Base-by-base conservation (phyloP, 345 rosid genomes). In the Xanthoceras sorbifolium region DNA sequence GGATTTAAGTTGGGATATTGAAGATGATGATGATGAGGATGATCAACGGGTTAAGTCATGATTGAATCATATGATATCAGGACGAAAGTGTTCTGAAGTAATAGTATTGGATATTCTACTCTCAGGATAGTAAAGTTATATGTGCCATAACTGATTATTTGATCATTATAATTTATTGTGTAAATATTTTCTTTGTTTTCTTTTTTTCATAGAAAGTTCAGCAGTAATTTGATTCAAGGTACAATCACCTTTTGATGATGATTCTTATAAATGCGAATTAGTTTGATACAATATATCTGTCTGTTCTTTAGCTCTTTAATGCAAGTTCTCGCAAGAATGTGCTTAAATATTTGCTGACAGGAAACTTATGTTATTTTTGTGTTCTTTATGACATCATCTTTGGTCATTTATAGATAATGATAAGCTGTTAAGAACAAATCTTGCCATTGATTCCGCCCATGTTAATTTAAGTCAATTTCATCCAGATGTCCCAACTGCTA, bases 1-100 rank as follows among this genome's bases (percentile, higher is more conserved):
- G 61, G 92, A 86, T 77, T 71, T 94, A 71, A 86, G 87, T 79
- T 94, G 98, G 98, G 97, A 93, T 82, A 86, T 93, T 31, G 98
- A 91, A 76, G 97, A 87, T 15, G 96, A 86, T 0, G 86, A 85
- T 2, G 86, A 80, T 29, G 97, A 90, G 74, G 95, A 87, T 15
- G 94, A 88, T 0, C 86, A 80, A 7, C 75, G 69, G 23, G 62
- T 38, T 67, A 80, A 80, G 34, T 72, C 84, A 1, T 83, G 84
- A 80, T 22, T 31, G 59, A 73, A 32, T 25, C 32, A 17, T 59
- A 34, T n/a, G n/a, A 60, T 2, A 3, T 38, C 66, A 38, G 59
- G 55, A 61, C 57, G 8, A 18, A 57, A 40, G 67, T 4, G 32
- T 55, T 71, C 75, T 71, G 76, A 36, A 46, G 28, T 28, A 9